These are phyloP conservation scores for Gossypium turneri DNA, from an alignment of 345 rosid species.

Conservation along the genomic window DNA sequence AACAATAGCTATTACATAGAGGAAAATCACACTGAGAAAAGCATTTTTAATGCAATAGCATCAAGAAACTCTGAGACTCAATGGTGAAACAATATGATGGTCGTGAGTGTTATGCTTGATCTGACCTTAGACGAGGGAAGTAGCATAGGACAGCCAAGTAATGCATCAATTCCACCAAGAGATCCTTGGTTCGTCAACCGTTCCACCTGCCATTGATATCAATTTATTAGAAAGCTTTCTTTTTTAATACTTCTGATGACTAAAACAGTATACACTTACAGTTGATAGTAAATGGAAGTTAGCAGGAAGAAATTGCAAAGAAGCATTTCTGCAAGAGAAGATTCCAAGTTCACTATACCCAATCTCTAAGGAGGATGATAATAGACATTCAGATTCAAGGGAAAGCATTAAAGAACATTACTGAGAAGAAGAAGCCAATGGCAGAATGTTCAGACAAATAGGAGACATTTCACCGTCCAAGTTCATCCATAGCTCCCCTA, in stretches of 20 bases:
- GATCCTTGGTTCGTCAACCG: conserved; percentile 72
- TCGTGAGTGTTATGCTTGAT: conserved; percentile 5
- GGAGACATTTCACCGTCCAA: conserved; percentile 86
- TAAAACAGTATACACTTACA: conserved; percentile 41
- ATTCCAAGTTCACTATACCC: conserved; percentile 22
- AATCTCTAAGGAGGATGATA: conserved; percentile 13
- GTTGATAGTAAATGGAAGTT: conserved; percentile 68
- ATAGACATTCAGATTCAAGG: conserved; percentile 10
- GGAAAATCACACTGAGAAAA: neutral
- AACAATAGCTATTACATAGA: neutral
- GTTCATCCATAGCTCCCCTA: conserved; percentile 93
- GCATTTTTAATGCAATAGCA: neutral
- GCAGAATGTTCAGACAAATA: conserved; percentile 70
- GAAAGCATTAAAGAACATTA: conserved; percentile 29
- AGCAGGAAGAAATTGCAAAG: conserved; percentile 70
- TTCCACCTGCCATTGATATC: conserved; percentile 50
- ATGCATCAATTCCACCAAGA: conserved; percentile 81
- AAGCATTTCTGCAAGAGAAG: conserved; percentile 44
- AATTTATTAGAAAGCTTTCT: conserved; percentile 10
- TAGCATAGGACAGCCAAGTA: conserved; percentile 84
- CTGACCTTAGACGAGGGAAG: conserved; percentile 75
- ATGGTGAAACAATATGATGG: neutral
- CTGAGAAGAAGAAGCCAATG: conserved; percentile 58
- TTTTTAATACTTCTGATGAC: conserved; percentile 15
- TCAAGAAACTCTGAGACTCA: neutral